A percentile compares a stretch with the other conserved stretches of the same genome.
Conservation (phyloP, 768 basidiomycete genomes). For the Cystobasidium tubakii region DNA sequence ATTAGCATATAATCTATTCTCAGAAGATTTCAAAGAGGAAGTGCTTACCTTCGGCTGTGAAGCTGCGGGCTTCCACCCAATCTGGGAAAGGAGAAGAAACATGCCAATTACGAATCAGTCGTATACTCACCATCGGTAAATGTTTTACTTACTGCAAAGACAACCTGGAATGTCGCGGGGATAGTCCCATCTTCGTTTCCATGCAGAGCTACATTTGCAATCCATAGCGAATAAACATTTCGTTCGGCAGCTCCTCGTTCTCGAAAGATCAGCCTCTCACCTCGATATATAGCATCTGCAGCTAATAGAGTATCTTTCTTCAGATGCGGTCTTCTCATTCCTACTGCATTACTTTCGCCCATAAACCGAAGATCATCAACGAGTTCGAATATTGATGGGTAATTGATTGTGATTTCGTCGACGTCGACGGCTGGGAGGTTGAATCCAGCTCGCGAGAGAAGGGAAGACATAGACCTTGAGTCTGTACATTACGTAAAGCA, state of each 20-base stretch:
- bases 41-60: conserved; percentile 56
- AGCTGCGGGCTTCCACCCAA: conserved; percentile 74
- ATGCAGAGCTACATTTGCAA: conserved; percentile 62
- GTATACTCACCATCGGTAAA: neutral
- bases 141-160: conserved; percentile 86
- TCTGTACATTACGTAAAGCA: too few species aligned
- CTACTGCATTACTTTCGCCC: conserved; percentile 90
- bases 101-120: neutral
- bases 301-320: conserved; percentile 80
- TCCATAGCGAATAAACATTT: neutral
- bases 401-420: conserved; percentile 82
- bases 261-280: conserved; percentile 50
- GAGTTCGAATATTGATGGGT: conserved; percentile 94
- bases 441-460: conserved; percentile 87
- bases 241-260: too few species aligned
- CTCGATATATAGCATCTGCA: conserved; percentile 87
- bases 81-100: conserved; percentile 52
- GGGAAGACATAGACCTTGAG: conserved; percentile 83
- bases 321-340: conserved; percentile 71
- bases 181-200: conserved; percentile 74
- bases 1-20: too few species aligned
- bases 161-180: conserved; percentile 92
- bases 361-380: conserved; percentile 88
- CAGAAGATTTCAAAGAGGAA: neutral
- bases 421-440: conserved; percentile 87